These are phyloP conservation scores for Cryphonectria nitschkei DNA, from an alignment of 2,329 filamentous ascomycete genomes.

Conservation along the genomic window DNA sequence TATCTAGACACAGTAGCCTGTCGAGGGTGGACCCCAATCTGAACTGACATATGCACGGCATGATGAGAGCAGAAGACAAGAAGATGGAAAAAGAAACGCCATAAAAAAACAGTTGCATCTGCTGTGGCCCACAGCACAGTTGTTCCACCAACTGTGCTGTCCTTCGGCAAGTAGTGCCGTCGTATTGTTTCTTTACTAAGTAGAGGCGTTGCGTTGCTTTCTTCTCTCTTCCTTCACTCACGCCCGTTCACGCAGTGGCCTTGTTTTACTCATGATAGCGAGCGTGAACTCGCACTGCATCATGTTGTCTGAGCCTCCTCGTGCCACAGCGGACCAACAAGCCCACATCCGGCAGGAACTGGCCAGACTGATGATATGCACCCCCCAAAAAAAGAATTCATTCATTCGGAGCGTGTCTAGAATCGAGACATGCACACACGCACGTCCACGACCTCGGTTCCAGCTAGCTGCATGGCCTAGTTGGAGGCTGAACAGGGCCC, in stretches of 20 bases:
- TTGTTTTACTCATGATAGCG: not conserved
- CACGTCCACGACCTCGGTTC: not conserved
- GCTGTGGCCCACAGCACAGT: not conserved
- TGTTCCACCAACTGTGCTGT: not conserved
- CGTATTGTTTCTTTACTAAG: not conserved
- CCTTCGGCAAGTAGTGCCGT: not conserved
- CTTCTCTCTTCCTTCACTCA: not conserved
- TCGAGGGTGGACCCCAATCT: not conserved
- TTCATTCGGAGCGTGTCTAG: not conserved
- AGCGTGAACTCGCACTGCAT: slow-evolving; percentile 2
- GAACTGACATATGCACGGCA: not conserved
- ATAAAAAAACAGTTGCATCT: not conserved
- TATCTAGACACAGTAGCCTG: not conserved
- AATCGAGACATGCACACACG: not conserved
- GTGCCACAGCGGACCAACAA: not conserved
- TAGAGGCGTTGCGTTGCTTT: not conserved
- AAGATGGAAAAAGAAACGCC: not conserved
- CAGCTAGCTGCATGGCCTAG: not conserved
- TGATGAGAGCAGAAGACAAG: not conserved
- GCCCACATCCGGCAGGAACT: not conserved
- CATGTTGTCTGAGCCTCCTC: not conserved
- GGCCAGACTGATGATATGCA: not conserved
- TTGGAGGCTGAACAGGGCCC: slow-evolving; percentile 1
- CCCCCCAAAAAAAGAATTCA: not conserved
- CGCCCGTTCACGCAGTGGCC: not conserved